Evolutionary conservation across 106 monocot genomes (phyloP), one percentile per base, ranked within the genome.

Genomic region (Phalaenopsis equestris): DNA sequence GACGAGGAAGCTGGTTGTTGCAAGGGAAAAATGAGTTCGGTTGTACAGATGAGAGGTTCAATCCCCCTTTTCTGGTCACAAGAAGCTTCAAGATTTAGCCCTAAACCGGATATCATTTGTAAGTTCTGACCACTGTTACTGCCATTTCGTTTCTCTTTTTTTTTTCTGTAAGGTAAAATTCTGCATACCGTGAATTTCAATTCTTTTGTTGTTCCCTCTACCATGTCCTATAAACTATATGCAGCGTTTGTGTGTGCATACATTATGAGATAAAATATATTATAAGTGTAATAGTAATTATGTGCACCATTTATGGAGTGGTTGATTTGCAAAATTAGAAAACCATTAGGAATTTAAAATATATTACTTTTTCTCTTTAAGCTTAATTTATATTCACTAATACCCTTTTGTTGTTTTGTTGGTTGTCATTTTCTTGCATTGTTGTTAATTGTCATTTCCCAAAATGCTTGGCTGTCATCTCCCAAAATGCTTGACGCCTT

Each of bases 21-120:
- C 38, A 87, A 82, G 56, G 99, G 94, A 67, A 91, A 84, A 84
- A 99, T 99, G 99, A 99, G 94, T 81, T 92, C 99, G 18, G 91
- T 91, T 19, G 95, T 95, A 47, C 99, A 99, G 81, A 94, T 99
- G 95, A 82, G 99, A 72, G 99, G 99, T 67, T 99, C 98, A 68
- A 99, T 99, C 46, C 98, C 98, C n/a, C 89, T 99, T 74, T 95
- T 99, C 81, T 99, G 98, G 98, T 99, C 98, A 37, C 98, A 99
- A 42, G 99, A 99, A 87, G 89, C 98, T 84, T 93, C 95, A 79
- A 87, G 95, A 83, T 88, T 99, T 84, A 99, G 99, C 84, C 99
- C 99, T 77, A 99, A 99, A 84, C 99, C 99, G 79, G 99, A 99
- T 86, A 99, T 99, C 73, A 88, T 99, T 77, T 84, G 99, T 95